Evolutionary conservation across 139 green algal species (phyloP).

Genomic region (Chlorella sp.): DNA sequence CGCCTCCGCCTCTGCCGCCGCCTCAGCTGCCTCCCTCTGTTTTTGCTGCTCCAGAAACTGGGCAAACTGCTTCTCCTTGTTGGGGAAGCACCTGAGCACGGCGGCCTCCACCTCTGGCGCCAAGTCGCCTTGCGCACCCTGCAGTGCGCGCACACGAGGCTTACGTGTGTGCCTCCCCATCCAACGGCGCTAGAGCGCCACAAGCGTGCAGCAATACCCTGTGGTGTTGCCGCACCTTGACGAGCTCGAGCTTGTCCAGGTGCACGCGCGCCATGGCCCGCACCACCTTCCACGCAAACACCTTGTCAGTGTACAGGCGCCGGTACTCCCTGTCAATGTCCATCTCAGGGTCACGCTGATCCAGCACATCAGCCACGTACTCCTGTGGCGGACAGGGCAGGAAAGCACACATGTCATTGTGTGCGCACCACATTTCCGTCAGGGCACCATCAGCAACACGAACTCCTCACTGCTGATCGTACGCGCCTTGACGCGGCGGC

Average conservation of each 20-base stretch:
- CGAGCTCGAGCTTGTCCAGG: constrained; percentile 1
- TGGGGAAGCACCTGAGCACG: neutral
- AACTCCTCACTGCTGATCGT: too few species aligned
- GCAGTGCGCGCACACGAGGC: neutral
- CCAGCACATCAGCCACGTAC: constrained; percentile 15
- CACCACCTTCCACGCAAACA: constrained; percentile 30
- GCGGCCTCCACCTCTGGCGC: neutral
- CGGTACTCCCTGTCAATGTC: constrained; percentile 25
- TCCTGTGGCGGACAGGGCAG: constrained; percentile 11
- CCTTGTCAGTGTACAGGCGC: constrained; percentile 9
- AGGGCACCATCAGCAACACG: too few species aligned
- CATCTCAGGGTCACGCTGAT: constrained; percentile 29
- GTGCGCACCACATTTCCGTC: too few species aligned
- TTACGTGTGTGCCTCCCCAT: neutral
- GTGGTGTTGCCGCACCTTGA: neutral
- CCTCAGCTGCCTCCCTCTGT: neutral
- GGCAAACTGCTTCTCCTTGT: neutral
- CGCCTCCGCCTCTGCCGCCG: too few species aligned
- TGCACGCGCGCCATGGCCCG: constrained; percentile 15
- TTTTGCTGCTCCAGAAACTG: neutral
- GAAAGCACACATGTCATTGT: too few species aligned
- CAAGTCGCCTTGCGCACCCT: neutral
- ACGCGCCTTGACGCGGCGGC: too few species aligned
- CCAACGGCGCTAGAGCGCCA: neutral
- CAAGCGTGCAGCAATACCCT: neutral